Conservation (phyloP, 2,329 filamentous ascomycete species). For the Botrytis aclada region DNA sequence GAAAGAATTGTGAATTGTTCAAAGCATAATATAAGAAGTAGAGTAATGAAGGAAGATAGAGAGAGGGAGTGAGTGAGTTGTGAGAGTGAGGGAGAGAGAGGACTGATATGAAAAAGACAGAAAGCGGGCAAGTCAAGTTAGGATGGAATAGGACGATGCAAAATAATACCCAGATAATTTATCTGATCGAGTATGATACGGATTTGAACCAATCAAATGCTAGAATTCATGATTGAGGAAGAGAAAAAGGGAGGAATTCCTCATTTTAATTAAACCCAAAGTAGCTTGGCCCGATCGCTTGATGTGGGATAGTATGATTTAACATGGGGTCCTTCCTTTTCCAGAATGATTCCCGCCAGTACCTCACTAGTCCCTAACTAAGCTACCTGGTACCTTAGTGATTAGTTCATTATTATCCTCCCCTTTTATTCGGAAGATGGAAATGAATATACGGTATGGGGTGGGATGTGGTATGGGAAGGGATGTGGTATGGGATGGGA, state of each 20-base stretch:
- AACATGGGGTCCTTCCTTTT: background rate
- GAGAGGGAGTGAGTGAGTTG: background rate
- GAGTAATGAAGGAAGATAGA: background rate
- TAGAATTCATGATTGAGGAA: background rate
- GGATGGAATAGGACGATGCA: background rate
- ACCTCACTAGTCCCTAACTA: background rate
- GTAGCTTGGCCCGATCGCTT: background rate
- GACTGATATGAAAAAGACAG: background rate
- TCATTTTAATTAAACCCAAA: background rate
- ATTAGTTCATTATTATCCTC: background rate
- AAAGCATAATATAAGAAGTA: conserved; percentile 2
- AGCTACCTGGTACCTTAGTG: background rate
- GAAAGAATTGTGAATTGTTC: conserved; percentile 10
- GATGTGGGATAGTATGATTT: background rate
- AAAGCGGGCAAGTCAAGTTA: background rate
- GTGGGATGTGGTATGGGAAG: no score
- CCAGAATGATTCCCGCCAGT: conserved; percentile 5
- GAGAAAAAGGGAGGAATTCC: background rate
- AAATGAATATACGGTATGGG: background rate
- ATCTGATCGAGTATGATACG: background rate
- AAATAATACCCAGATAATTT: background rate
- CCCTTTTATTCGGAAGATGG: background rate
- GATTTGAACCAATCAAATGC: background rate
- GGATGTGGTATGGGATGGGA: no score
- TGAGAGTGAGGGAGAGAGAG: background rate